A percentile compares a stretch with the other conserved stretches of the same genome.
Conservation (phyloP, 768 basidiomycete species). For the Suillus subluteus region DNA sequence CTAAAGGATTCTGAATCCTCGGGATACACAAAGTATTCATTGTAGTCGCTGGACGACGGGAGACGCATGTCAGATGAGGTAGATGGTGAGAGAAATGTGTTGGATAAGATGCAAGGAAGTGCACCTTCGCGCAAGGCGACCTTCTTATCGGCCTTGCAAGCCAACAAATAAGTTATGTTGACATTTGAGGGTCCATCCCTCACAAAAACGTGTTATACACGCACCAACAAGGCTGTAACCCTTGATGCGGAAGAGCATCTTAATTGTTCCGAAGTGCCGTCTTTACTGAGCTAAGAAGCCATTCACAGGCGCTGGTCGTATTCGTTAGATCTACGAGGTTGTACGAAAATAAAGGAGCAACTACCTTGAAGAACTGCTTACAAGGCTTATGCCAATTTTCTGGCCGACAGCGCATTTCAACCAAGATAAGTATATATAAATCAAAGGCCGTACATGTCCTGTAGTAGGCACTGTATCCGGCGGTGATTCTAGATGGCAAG, state of each 20-base stretch:
- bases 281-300: slow-evolving; percentile 26
- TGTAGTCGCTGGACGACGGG: not conserved
- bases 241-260: slow-evolving; percentile 21
- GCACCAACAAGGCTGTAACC: slow-evolving; percentile 37
- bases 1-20: not conserved
- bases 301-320: slow-evolving; percentile 15
- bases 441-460: not conserved
- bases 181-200: slow-evolving; percentile 38
- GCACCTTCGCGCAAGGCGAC: slow-evolving; percentile 19
- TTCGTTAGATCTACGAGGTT: not conserved
- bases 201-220: slow-evolving; percentile 40
- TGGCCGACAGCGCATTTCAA: not conserved
- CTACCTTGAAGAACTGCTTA: not conserved
- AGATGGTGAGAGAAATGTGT: not conserved
- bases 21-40: slow-evolving; percentile 4
- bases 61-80: not conserved
- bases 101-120: slow-evolving; percentile 1
- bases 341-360: not conserved
- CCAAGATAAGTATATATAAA: not conserved
- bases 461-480: not conserved
- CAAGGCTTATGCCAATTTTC: not conserved
- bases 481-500: slow-evolving; percentile 3
- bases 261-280: slow-evolving; percentile 26
- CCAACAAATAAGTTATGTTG: slow-evolving; percentile 30
- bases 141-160: slow-evolving; percentile 34